Percentiles rank a stretch among this genome's conserved stretches.
Conservation (phyloP, 1,284 basidiomycete species). For the Abortiporus biennis region DNA sequence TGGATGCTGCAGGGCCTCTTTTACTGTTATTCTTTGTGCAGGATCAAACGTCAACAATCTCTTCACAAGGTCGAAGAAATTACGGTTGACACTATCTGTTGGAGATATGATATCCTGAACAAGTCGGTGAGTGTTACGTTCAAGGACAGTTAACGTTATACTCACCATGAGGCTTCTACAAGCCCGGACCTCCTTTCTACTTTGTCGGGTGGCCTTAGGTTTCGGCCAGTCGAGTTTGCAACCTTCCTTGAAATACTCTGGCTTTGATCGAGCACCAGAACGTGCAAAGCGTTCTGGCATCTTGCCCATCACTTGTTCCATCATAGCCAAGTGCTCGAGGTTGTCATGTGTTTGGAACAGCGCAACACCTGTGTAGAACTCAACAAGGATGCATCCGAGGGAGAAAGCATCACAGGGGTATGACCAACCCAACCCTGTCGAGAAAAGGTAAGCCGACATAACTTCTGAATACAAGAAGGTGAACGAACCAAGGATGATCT, state of each 20-base stretch:
- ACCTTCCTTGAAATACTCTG: slow-evolving; percentile 90
- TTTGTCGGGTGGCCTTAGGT: slow-evolving; percentile 80
- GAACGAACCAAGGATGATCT: slow-evolving; percentile 87
- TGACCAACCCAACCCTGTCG: slow-evolving; percentile 90
- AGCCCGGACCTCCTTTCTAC: slow-evolving; percentile 89
- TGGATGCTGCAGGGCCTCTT: slow-evolving; percentile 82
- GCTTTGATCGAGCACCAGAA: slow-evolving; percentile 67
- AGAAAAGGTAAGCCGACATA: slow-evolving; percentile 2
- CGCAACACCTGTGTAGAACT: slow-evolving; percentile 97
- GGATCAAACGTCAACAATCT: slow-evolving; percentile 92
- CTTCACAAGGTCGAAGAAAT: slow-evolving; percentile 85
- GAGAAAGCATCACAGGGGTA: slow-evolving; percentile 99
- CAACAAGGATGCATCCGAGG: slow-evolving; percentile 96
- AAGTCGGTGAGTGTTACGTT: slow-evolving; percentile 5
- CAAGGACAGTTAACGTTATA: slow-evolving; percentile 11
- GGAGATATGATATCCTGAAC: slow-evolving; percentile 79
- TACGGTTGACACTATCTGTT: slow-evolving; percentile 62
- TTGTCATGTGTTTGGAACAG: slow-evolving; percentile 99
- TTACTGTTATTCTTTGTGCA: slow-evolving; percentile 77
- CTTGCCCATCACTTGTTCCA: slow-evolving; percentile 98
- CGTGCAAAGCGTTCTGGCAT: slow-evolving; percentile 86
- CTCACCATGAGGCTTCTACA: slow-evolving; percentile 75
- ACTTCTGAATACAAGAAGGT: not conserved
- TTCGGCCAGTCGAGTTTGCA: slow-evolving; percentile 90
- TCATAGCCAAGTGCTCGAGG: slow-evolving; percentile 99